phyloP scores from a whole-genome alignment of 2,329 filamentous ascomycete species.

The Apiospora koreana region DNA sequence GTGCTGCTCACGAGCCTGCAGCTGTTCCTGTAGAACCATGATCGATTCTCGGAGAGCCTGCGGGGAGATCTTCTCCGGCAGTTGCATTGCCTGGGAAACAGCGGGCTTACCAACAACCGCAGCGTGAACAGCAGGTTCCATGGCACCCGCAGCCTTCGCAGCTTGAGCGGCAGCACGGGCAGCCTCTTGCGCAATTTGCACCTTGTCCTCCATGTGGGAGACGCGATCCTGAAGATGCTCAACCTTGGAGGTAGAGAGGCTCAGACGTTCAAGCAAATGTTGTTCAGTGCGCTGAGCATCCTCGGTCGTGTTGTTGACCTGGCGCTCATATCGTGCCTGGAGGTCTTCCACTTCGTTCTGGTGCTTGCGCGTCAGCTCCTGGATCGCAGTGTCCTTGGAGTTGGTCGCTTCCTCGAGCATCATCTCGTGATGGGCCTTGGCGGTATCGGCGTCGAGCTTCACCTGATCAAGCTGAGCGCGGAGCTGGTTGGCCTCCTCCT shows the following conservation, averaged over 20 bases:
- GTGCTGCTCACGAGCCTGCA: conserved; percentile 87
- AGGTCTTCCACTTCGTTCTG: conserved; percentile 73
- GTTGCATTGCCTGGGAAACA: conserved; percentile 43
- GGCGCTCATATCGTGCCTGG: conserved; percentile 72
- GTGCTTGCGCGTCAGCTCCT: conserved; percentile 52
- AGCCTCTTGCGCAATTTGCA: conserved; percentile 86
- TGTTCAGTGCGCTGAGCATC: conserved; percentile 80
- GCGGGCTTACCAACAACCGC: conserved; percentile 42
- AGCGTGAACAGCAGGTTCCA: conserved; percentile 47
- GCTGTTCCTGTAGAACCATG: conserved; percentile 91
- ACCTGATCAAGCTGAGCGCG: conserved; percentile 76
- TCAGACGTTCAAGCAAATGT: conserved; percentile 78
- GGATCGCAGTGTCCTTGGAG: conserved; percentile 36
- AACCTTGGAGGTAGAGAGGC: conserved; percentile 79
- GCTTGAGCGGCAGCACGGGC: conserved; percentile 58
- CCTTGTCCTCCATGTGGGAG: conserved; percentile 81
- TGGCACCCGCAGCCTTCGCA: conserved; percentile 35
- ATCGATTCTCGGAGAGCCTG: conserved; percentile 96
- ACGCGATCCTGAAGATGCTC: conserved; percentile 86
- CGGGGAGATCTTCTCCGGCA: conserved; percentile 86
- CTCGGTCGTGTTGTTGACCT: conserved; percentile 72
- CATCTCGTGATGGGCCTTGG: conserved; percentile 80
- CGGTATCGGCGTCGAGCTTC: conserved; percentile 77
- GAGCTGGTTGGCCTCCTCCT: conserved; percentile 72
- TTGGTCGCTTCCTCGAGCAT: conserved; percentile 75